These are phyloP conservation scores for Insectozyma bohioensis DNA, from an alignment of 1,139 yeast species.

Conservation along the genomic window DNA sequence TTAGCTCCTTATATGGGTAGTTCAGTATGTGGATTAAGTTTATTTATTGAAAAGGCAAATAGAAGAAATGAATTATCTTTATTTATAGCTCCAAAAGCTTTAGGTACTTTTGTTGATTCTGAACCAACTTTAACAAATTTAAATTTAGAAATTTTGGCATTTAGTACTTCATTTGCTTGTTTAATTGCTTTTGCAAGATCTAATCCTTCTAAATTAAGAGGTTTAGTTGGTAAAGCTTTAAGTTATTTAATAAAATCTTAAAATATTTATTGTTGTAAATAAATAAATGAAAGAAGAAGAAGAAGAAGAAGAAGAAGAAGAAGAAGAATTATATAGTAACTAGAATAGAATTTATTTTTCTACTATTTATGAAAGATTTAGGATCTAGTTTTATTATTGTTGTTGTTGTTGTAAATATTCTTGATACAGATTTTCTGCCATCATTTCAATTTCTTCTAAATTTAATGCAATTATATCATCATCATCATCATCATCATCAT, in stretches of 20 bases:
- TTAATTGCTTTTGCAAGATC: conserved; percentile 23
- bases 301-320: too few relatives aligned
- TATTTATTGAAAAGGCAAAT: conserved; percentile 31
- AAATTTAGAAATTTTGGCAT: conserved; percentile 23
- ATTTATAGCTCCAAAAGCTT: conserved; percentile 40
- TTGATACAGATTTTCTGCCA: conserved; percentile 52
- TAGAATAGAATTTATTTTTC: too few relatives aligned
- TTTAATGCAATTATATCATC: conserved; percentile 45
- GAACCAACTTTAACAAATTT: conserved; percentile 20
- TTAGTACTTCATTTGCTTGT: conserved; percentile 34
- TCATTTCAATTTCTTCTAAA: conserved; percentile 50
- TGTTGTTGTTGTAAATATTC: conserved; percentile 17
- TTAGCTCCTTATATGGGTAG: conserved; percentile 35
- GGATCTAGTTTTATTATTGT: too few relatives aligned
- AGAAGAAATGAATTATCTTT: conserved; percentile 42
- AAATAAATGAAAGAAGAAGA: too few relatives aligned
- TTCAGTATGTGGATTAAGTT: conserved; percentile 34
- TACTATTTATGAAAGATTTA: too few relatives aligned
- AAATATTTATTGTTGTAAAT: too few relatives aligned
- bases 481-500: conserved; percentile 18
- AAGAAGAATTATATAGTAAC: too few relatives aligned
- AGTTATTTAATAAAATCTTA: too few relatives aligned
- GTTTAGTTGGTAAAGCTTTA: conserved; percentile 27
- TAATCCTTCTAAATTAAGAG: conserved; percentile 23
- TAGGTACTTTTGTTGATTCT: conserved; percentile 30